Conservation (phyloP, 805 yeast genomes). For the Zygotorulaspora sp. region DNA sequence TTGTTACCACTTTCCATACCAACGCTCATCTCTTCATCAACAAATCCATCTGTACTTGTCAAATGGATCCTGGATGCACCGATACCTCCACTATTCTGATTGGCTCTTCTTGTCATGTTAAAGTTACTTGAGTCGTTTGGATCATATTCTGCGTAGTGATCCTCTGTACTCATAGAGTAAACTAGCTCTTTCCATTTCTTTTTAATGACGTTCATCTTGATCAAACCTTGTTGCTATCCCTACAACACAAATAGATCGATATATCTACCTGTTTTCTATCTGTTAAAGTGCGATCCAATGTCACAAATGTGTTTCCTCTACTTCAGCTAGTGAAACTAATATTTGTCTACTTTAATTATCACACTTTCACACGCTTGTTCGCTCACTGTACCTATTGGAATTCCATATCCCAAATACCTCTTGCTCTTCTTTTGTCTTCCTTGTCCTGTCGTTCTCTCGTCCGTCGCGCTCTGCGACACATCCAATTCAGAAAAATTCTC, state of each 20-base stretch:
- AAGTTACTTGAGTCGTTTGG: constrained; percentile 38
- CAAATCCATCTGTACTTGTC: constrained; percentile 13
- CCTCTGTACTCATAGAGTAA: constrained; percentile 61
- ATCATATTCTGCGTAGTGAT: constrained; percentile 66
- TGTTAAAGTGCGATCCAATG: not conserved
- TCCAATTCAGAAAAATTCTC: constrained; percentile 1
- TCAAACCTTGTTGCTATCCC: no score
- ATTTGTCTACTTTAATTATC: no score
- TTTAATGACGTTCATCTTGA: constrained; percentile 37
- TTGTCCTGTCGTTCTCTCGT: not conserved
- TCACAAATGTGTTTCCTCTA: not conserved
- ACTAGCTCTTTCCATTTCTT: constrained; percentile 54
- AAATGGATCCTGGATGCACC: constrained; percentile 18
- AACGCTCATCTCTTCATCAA: constrained; percentile 19
- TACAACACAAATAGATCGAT: no score
- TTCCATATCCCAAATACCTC: no score
- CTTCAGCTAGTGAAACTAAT: not conserved
- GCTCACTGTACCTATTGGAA: no score
- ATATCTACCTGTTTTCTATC: not conserved
- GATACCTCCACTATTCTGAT: constrained; percentile 14
- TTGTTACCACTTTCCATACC: constrained; percentile 30
- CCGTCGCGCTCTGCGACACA: not conserved
- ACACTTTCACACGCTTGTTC: no score
- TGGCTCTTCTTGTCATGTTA: constrained; percentile 27
- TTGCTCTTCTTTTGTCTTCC: constrained; percentile 1